Conservation (phyloP, 164 flowering plant species). For the Sextonia rubra region DNA sequence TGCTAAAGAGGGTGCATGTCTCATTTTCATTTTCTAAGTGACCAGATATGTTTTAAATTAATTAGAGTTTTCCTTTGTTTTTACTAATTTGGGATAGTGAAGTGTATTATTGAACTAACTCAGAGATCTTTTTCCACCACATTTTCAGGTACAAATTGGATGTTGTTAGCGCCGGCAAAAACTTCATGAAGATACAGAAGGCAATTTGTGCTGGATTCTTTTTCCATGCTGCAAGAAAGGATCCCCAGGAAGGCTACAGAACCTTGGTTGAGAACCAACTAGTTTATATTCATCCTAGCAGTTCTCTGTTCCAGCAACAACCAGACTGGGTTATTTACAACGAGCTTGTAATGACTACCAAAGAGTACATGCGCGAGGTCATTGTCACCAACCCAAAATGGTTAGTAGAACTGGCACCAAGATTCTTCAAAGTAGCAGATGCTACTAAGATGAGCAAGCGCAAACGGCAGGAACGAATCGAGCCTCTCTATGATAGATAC, state of each 20-base stretch:
- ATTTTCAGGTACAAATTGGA: constrained; percentile 70
- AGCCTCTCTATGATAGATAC: constrained; percentile 82
- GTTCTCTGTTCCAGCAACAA: constrained; percentile 82
- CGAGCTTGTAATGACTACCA: constrained; percentile 91
- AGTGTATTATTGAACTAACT: neutral
- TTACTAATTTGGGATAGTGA: neutral
- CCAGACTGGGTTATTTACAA: constrained; percentile 94
- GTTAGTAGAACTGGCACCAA: constrained; percentile 84
- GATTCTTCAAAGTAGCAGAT: constrained; percentile 79
- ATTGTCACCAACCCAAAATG: constrained; percentile 83
- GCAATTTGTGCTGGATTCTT: constrained; percentile 87
- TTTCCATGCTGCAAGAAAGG: constrained; percentile 80
- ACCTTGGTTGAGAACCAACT: constrained; percentile 89
- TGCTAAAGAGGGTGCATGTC: neutral
- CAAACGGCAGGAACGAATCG: constrained; percentile 83
- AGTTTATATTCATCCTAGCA: constrained; percentile 84
- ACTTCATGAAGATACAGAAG: constrained; percentile 72
- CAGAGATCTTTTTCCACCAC: neutral
- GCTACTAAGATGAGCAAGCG: constrained; percentile 92
- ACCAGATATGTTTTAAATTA: neutral
- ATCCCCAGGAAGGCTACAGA: constrained; percentile 62
- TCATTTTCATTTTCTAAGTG: no score
- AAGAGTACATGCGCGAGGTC: constrained; percentile 87
- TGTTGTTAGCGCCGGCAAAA: constrained; percentile 71
- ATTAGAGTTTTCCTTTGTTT: no score